Conservation (phyloP, 2,329 filamentous ascomycete genomes). For the Aspergillus persii region DNA sequence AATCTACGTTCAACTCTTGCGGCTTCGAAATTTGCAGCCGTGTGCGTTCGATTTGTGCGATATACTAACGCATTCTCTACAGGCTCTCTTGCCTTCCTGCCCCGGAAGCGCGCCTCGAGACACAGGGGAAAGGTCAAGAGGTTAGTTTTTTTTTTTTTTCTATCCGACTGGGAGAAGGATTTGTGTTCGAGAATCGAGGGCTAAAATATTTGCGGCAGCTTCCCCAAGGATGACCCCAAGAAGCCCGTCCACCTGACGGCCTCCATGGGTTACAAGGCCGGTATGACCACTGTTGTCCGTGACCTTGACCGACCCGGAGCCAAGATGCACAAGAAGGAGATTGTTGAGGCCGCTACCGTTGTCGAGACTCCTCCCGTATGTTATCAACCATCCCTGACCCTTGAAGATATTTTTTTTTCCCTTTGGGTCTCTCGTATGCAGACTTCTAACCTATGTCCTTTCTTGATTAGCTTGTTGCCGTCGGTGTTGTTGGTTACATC, state of each 20-base stretch:
- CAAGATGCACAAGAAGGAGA: slow-evolving; percentile 99
- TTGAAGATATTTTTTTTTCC: neutral
- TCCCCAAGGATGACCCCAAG: slow-evolving; percentile 99
- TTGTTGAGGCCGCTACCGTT: slow-evolving; percentile 83
- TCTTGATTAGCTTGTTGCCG: slow-evolving; percentile 85
- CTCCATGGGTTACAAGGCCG: slow-evolving; percentile 99
- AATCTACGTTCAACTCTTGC: slow-evolving; percentile 53
- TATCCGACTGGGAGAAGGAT: slow-evolving; percentile 8
- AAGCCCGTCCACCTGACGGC: slow-evolving; percentile 99
- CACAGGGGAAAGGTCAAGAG: slow-evolving; percentile 98
- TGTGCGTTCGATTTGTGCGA: slow-evolving; percentile 25
- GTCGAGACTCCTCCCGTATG: slow-evolving; percentile 95
- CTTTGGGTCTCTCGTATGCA: neutral
- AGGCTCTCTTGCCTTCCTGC: slow-evolving; percentile 78
- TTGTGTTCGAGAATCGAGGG: slow-evolving; percentile 24
- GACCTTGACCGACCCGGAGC: slow-evolving; percentile 98
- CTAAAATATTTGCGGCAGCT: slow-evolving; percentile 55
- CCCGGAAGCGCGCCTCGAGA: slow-evolving; percentile 87
- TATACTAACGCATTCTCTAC: slow-evolving; percentile 32
- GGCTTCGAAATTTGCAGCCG: slow-evolving; percentile 29
- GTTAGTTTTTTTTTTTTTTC: slow-evolving; percentile 58
- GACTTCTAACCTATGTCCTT: neutral
- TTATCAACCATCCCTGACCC: slow-evolving; percentile 22
- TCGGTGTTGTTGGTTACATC: slow-evolving; percentile 99
- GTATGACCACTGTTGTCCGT: slow-evolving; percentile 99